phyloP scores from a whole-genome alignment of 257 asterid genomes.

The Fraxinus pennsylvanica region DNA sequence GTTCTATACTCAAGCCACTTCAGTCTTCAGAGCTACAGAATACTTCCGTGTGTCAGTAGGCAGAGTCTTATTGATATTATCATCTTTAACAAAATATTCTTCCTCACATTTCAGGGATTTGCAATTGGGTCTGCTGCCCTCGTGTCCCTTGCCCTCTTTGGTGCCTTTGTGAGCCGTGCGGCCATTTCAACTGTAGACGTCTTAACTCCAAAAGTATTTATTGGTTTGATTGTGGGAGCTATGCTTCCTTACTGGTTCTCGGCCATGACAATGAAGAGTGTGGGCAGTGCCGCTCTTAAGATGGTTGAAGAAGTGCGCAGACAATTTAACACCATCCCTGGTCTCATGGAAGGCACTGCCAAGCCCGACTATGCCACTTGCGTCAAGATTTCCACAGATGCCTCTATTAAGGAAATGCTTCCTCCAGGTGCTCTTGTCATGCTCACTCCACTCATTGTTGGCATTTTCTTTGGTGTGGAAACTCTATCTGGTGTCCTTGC shows the following conservation, averaged over 20 bases:
- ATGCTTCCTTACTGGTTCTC: constrained; percentile 94
- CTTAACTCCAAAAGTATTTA: constrained; percentile 72
- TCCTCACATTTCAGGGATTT: constrained; percentile 52
- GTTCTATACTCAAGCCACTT: not conserved
- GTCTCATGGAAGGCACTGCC: constrained; percentile 73
- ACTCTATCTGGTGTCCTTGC: constrained; percentile 86
- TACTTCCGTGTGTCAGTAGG: not conserved
- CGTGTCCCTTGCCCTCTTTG: constrained; percentile 80
- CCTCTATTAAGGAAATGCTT: constrained; percentile 77
- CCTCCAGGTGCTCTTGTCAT: constrained; percentile 89
- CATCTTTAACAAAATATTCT: not conserved
- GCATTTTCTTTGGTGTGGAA: constrained; percentile 72
- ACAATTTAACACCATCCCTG: constrained; percentile 78
- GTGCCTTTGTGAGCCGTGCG: constrained; percentile 89
- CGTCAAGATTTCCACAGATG: constrained; percentile 81
- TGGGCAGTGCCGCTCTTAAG: constrained; percentile 83
- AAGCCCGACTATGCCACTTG: constrained; percentile 82
- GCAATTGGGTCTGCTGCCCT: constrained; percentile 89
- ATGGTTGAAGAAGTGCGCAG: constrained; percentile 90
- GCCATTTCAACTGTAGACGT: constrained; percentile 67
- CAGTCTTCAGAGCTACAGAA: not conserved
- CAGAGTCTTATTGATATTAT: not conserved
- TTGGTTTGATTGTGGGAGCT: constrained; percentile 79
- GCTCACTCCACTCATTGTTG: constrained; percentile 81
- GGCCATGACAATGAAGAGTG: constrained; percentile 89